A percentile compares a stretch with the other conserved stretches of the same genome.
Evolutionary conservation across 345 rosid genomes (phyloP).

Genomic region (Pistacia atlantica): DNA sequence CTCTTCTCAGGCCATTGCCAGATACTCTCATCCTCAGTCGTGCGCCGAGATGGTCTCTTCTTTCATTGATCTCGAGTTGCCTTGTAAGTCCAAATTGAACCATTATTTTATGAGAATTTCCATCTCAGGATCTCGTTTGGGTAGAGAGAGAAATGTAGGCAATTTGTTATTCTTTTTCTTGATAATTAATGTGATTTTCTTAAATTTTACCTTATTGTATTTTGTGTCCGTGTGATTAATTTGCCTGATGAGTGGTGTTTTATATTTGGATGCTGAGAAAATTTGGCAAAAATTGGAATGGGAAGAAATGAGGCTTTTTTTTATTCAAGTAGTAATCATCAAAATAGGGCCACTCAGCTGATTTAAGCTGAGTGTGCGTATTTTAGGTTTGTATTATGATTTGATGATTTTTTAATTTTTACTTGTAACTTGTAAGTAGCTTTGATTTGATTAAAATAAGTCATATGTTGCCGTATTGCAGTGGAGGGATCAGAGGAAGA

Average conservation of each 20-base stretch:
- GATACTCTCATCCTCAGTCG: conserved; percentile 78
- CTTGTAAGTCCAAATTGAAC: conserved; percentile 42
- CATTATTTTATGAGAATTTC: neutral
- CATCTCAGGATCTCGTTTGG: neutral
- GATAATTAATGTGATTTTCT: neutral
- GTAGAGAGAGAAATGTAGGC: neutral
- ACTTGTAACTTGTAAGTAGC: neutral
- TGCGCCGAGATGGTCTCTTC: conserved; percentile 88
- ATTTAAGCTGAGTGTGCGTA: neutral
- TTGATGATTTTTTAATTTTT: neutral
- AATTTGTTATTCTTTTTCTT: neutral
- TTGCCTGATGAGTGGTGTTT: neutral
- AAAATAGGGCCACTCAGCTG: neutral
- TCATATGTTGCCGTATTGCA: conserved; percentile 28
- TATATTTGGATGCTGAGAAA: neutral
- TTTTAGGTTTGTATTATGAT: neutral
- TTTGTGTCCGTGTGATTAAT: neutral
- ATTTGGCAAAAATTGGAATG: neutral
- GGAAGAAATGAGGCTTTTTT: neutral
- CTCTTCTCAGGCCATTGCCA: conserved; percentile 66
- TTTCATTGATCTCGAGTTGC: conserved; percentile 90
- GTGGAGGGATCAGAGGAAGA: conserved; percentile 85
- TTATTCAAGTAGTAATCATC: neutral
- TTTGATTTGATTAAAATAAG: conserved; percentile 4
- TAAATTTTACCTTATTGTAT: neutral